Evolutionary conservation across 202 grass and related monocot species (phyloP).

Genomic region (Dendrocalamus latiflorus): DNA sequence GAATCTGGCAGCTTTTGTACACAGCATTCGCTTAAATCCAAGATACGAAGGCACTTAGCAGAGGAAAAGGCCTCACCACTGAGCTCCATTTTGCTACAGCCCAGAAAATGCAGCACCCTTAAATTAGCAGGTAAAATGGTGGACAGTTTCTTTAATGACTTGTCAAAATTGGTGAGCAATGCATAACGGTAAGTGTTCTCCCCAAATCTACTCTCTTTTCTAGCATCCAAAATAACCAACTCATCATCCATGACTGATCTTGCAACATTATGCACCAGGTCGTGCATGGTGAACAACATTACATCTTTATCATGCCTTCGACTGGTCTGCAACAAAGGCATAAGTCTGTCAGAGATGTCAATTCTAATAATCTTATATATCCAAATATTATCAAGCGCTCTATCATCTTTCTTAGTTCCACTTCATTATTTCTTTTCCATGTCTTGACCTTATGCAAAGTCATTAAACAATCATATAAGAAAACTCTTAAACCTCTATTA

Average conservation of each 20-base stretch:
- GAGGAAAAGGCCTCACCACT: not conserved
- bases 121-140: rapidly evolving
- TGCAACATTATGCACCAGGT: slow-evolving; percentile 18
- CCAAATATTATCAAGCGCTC: too few species aligned
- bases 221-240: not conserved
- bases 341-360: too few species aligned
- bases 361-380: too few species aligned
- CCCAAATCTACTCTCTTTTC: not conserved
- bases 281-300: not conserved
- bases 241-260: slow-evolving; percentile 4
- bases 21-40: not conserved
- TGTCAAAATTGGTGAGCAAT: not conserved
- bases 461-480: too few species aligned
- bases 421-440: too few species aligned
- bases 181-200: not conserved
- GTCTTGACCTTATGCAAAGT: too few species aligned
- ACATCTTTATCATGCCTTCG: not conserved
- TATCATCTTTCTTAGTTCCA: too few species aligned
- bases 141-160: rapidly evolving
- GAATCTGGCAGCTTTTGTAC: not conserved
- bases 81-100: not conserved
- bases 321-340: not conserved
- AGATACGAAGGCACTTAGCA: not conserved
- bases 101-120: not conserved
- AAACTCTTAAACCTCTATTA: too few species aligned